Base-by-base conservation (phyloP, 768 basidiomycete species). In the Trametes maxima region DNA sequence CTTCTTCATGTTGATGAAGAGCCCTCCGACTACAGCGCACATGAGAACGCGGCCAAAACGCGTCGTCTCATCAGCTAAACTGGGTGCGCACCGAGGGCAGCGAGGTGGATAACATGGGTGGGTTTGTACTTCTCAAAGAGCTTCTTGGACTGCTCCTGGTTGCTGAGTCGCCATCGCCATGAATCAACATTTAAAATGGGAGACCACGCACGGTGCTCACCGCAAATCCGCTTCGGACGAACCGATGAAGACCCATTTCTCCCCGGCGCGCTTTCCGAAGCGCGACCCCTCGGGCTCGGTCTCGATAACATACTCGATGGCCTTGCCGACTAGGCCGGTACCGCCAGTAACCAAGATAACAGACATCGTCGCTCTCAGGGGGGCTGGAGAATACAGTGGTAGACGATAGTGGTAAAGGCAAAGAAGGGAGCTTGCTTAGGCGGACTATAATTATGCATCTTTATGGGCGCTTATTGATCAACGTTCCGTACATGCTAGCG, bases 1-100 rank as follows among this genome's bases (percentile, higher is more conserved):
- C 79, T 89, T 87, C 71, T 90, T 89, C 90, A 97, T 95, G 78
- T 98, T 98, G 71, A 85, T 90, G 81, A 96, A 98, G 19, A 98
- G 79, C 12, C 95, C 95, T 5, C 95, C 96, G 54, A 98, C 95
- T 94, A 55, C 19, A 10, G 7, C n/a, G 8, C 11, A 63, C 21
- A n/a, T n/a, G n/a, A 42, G 17, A 1, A 53, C 11, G 47, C 28
- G 28, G 25, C 24, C 17, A 36, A 13, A 42, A 39, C 22, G 46
- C 36, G 33, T 49, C 52, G 22, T 6, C 3, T 6, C 12, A 22
- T 42, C 25, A 45, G 19, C 7, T 5, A 10, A n/a, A 33, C 17
- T 11, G 37, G 17, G 33, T 17, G 40, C 86, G n/a, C 69, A 94
- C 92, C 93, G 43, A 94, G 84, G 5, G 95, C 95, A 37, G 95